Evolutionary conservation across 1,139 yeast genomes (phyloP), one percentile per base, ranked within the genome.

Genomic region (Zygosaccharomyces pseudobailii): DNA sequence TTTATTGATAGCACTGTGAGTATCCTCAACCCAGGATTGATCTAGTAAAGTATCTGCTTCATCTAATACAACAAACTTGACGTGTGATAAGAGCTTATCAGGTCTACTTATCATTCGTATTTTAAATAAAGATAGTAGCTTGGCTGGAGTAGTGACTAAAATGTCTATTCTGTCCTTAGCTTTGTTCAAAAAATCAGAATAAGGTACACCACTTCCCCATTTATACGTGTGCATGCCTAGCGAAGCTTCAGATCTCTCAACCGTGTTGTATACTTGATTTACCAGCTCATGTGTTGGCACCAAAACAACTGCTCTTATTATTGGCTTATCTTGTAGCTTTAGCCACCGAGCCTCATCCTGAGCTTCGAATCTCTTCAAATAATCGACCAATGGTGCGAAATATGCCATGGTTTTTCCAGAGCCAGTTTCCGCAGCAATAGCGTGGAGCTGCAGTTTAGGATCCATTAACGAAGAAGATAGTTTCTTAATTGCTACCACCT

Each of bases 341-440:
- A 67, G 67, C 71, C 74, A 73, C 13, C 58, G 57, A 42, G 67
- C 65, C 0, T 55, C 57, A 2, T 53, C 51, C 36, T 69, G 71
- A 5, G 54, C 53, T 48, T 78, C 78, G 49, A 78, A 80, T 52
- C 84, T 82, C 55, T 76, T 80, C 57, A 87, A 70, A 54, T 78
- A 80, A 45, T 88, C 84, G 43, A 90, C 57, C 34, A 90, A 55
- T 0, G 96, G 89, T 0, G 87, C 80, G 51, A 90, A 65, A 62
- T 90, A 92, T 0, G 97, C 89, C 81, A 96, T 80, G 0, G 98
- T 92, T 65, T 92, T 92, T 6, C 98, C 97, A 0, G 95, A 84
- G 0, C 97, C 98, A 0, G 98, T 92, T 63, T 92, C 97, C 2
- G 97, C 96, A 2, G 97, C 97, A 48, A 92, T 67, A 3, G 95